Evolutionary conservation across 495 filamentous ascomycete species (phyloP), one percentile per base, ranked within the genome.

Genomic region (Friedmanniomyces simplex): DNA sequence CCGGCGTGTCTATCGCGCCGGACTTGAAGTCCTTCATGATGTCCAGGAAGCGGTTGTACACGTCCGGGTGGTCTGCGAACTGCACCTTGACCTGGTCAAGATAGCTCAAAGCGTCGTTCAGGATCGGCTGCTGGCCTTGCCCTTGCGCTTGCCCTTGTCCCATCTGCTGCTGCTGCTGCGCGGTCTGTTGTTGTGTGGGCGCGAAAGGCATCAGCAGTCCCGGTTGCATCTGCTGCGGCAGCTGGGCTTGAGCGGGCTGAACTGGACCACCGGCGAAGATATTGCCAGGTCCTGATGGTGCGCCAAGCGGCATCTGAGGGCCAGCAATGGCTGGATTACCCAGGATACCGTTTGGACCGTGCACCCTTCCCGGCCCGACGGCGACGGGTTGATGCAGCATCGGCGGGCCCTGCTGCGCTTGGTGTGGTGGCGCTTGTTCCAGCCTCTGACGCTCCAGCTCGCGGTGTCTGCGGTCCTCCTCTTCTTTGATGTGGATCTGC

Each of bases 11-110:
- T 67, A 99, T 99, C 83, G 90, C 88, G 73, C 95, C 91, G 65
- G 90, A 95, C 74, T 99, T 99, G 74, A 99, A 99, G 60, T 99
- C 94, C 70, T 99, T 99, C 94, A 99, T 99, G 50, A 99, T 99
- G 62, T 99, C 93, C 52, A 99, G 73, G 65, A 99, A 99, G 21
- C 86, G 81, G 68, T 99, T 99, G 66, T 99, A 99, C 1, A 99
- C 93, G 69, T 99, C 94, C 10, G 93, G 91, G 63, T 95, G 89
- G 54, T 96, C 90, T 52, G 88, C 85, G 64, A 99, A 99, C 62
- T 95, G 90, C 47, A 96, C 91, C 72, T 99, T 99, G 58, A 99
- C 93, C 68, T 97, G 94, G 69, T 99, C 93, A 36, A 99, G 79
- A 69, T 99, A 99, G 69, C 89, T 96, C 14, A 99, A 78, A 18